Evolutionary conservation across 2,329 filamentous ascomycete species (phyloP).

Genomic region (Trichoderma arundinaceum): DNA sequence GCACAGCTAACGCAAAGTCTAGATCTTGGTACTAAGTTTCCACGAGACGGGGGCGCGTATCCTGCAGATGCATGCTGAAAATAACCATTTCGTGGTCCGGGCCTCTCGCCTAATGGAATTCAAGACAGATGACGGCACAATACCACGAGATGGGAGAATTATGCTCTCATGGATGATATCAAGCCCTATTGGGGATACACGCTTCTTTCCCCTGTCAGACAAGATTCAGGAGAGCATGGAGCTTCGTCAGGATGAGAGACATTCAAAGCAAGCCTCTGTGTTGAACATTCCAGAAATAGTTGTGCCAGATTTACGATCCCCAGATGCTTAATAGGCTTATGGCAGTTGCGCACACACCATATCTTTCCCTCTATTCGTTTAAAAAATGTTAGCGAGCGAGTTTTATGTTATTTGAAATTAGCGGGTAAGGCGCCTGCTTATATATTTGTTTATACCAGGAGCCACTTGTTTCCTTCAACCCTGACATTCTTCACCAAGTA

Average conservation of each 20-base stretch:
- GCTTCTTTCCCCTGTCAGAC: not conserved
- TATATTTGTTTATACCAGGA: too few relatives aligned
- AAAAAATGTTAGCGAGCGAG: too few relatives aligned
- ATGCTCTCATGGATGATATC: constrained; percentile 10
- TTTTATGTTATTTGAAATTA: too few relatives aligned
- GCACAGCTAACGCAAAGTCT: not conserved
- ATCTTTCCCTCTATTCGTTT: too few relatives aligned
- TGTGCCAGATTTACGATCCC: not conserved
- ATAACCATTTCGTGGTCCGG: not conserved
- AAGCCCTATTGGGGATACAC: not conserved
- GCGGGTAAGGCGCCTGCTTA: too few relatives aligned
- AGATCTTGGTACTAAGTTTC: constrained; percentile 1
- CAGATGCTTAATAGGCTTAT: not conserved
- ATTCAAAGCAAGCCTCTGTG: not conserved
- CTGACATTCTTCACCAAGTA: too few relatives aligned
- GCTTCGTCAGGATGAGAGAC: not conserved
- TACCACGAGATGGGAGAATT: not conserved
- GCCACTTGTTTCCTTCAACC: too few relatives aligned
- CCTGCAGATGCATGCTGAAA: constrained; percentile 7
- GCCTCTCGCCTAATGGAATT: not conserved
- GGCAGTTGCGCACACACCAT: too few relatives aligned
- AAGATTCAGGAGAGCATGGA: not conserved
- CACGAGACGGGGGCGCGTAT: not conserved
- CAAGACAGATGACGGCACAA: not conserved
- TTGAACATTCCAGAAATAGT: not conserved